Evolutionary conservation across 768 basidiomycete species (phyloP).

Genomic region (Boletales sp.): DNA sequence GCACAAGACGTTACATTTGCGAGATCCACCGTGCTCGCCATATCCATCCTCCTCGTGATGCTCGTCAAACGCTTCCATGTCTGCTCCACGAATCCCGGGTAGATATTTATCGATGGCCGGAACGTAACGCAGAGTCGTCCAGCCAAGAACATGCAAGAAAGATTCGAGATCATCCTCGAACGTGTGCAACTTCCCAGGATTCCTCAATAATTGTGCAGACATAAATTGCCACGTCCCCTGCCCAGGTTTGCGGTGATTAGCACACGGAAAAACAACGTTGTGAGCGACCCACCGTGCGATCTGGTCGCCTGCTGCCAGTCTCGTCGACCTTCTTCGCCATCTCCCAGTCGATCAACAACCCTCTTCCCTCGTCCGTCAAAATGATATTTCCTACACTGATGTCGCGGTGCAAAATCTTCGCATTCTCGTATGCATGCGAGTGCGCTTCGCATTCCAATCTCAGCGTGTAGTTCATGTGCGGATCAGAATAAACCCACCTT

Average conservation of each 20-base stretch:
- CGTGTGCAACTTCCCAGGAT: constrained; percentile 15
- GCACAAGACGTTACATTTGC: too few species aligned
- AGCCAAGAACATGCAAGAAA: constrained; percentile 15
- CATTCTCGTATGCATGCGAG: constrained; percentile 10
- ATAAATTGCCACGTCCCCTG: constrained; percentile 10
- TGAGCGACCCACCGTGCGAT: not conserved
- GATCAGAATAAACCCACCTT: too few species aligned
- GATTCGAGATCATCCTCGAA: constrained; percentile 33
- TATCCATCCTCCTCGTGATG: not conserved
- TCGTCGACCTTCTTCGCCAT: constrained; percentile 1
- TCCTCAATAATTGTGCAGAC: constrained; percentile 12
- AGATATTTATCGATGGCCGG: not conserved
- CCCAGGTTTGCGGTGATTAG: not conserved
- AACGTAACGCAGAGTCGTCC: not conserved
- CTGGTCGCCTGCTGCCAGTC: not conserved
- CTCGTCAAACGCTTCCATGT: not conserved
- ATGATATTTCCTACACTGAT: constrained; percentile 28
- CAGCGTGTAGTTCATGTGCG: too few species aligned
- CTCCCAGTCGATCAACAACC: constrained; percentile 28
- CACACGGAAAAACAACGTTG: too few species aligned
- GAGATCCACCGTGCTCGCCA: too few species aligned
- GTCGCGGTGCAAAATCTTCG: constrained; percentile 24
- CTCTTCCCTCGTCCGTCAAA: constrained; percentile 7
- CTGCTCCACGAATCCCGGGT: not conserved
- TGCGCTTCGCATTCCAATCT: too few species aligned